Percentiles rank a stretch among this genome's conserved stretches.
These are phyloP conservation scores for Daedaleopsis nitida DNA, from an alignment of 768 basidiomycete genomes.

Conservation along the genomic window DNA sequence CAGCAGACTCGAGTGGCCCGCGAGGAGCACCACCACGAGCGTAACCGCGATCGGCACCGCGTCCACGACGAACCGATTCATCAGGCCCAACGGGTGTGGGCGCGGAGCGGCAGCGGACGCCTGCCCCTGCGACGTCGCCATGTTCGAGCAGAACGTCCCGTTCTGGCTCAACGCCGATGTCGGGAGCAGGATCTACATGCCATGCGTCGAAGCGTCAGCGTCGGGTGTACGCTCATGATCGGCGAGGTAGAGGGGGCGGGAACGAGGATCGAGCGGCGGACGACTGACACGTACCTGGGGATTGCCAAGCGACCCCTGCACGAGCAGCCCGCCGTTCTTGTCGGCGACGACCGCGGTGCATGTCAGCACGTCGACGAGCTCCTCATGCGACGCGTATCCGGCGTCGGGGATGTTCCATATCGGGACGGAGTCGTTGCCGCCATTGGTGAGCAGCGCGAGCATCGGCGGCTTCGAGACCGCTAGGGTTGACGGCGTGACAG, in stretches of 20 bases:
- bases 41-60: not conserved
- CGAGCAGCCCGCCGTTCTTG: slow-evolving; percentile 43
- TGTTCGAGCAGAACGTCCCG: slow-evolving; percentile 25
- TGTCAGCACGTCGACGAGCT: slow-evolving; percentile 54
- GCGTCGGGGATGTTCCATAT: slow-evolving; percentile 47
- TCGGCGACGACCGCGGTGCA: slow-evolving; percentile 44
- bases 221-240: not conserved
- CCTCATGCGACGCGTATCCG: slow-evolving; percentile 42
- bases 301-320: slow-evolving; percentile 44
- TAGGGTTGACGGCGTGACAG: slow-evolving; percentile 40
- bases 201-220: not conserved
- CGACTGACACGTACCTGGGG: slow-evolving; percentile 42
- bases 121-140: slow-evolving; percentile 20
- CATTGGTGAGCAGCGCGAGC: slow-evolving; percentile 57
- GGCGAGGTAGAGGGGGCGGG: not conserved
- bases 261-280: not conserved
- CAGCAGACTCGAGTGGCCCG: not conserved
- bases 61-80: not conserved
- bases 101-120: not conserved
- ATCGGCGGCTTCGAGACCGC: slow-evolving; percentile 58
- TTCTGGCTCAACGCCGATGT: slow-evolving; percentile 28
- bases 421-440: slow-evolving; percentile 36
- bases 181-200: slow-evolving; percentile 39
- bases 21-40: not conserved
- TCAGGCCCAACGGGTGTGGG: not conserved